Base-by-base conservation (phyloP, 106 monocot genomes). In the Narthecium ossifragum region DNA sequence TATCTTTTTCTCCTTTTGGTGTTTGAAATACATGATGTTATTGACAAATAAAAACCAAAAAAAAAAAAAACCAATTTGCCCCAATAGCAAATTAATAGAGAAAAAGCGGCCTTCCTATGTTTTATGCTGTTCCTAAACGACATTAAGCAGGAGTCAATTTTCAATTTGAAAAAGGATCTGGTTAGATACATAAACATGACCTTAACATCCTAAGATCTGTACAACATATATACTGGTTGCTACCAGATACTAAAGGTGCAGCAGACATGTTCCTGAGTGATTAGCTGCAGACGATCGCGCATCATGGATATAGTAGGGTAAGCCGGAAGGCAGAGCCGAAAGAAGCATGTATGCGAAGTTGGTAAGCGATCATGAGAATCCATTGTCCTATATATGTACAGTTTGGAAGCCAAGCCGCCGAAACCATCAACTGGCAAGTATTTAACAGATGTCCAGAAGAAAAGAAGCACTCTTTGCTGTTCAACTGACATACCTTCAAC, bases 291-390 rank as follows among this genome's bases (percentile, higher is more conserved):
- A 37, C 67, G 57, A 4, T 68, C 57, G 1, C 60, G 64, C 84
- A 85, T 84, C 31, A 65, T 34, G 11, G 78, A 47, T 0, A 66
- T 30, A 10, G 92, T 76, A 7, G 70, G 26, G 49, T 93, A 93
- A 22, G 50, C 28, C 0, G 92, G 92, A 20, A 93, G 84, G 60
- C 63, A 64, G 17, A 93, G 60, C 17, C 64, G 72, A 61, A 81
- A 81, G 67, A 93, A 93, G 76, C 92, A 93, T 32, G 92, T 93
- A 46, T 93, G 88, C 2, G 92, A 88, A 14, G 84, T 72, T 2
- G 92, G 92, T 5, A 93, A 65, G 60, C 53, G 78, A 30, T 85
- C 74, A 15, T 70, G 34, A 5, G 81, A 79, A 27, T 73, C 73
- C 8, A 72, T 32, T 39, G 57, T 31, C 55, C 51, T 81, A 26